Percentiles rank a stretch among this genome's conserved stretches.
Conservation (phyloP, 2,329 filamentous ascomycete genomes). For the Colletotrichum sp. region DNA sequence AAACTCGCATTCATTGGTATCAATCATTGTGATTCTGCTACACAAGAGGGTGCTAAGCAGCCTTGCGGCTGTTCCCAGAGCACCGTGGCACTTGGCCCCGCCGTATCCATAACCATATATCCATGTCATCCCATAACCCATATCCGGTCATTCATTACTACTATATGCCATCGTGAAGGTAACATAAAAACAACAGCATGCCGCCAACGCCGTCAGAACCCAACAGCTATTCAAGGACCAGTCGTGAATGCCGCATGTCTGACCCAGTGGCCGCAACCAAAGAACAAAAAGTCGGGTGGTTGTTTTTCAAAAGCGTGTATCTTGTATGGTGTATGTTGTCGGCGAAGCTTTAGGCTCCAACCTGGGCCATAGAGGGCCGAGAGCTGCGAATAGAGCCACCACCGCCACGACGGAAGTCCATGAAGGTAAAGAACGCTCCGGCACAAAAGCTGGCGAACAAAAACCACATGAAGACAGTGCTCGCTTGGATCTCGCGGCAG, state of each 20-base stretch:
- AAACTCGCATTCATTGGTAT: not conserved
- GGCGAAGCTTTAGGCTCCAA: conserved; percentile 45
- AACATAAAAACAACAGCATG: not conserved
- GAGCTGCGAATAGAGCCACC: conserved; percentile 48
- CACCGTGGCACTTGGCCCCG: not conserved
- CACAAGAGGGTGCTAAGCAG: not conserved
- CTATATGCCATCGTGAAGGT: conserved; percentile 12
- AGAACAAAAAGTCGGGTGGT: not conserved
- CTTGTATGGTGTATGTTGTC: not conserved
- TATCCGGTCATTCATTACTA: conserved; percentile 13
- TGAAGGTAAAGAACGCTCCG: conserved; percentile 60
- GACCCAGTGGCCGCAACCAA: not conserved
- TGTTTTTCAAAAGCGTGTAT: not conserved
- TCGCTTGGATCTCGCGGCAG: conserved; percentile 78
- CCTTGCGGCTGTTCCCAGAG: not conserved
- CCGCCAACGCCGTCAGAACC: conserved; percentile 8
- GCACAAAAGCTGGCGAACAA: conserved; percentile 68
- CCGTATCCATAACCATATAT: conserved; percentile 5
- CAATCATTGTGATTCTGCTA: not conserved
- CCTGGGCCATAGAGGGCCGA: conserved; percentile 62
- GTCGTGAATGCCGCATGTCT: not conserved
- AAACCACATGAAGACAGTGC: conserved; percentile 81
- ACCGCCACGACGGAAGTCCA: conserved; percentile 55
- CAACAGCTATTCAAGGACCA: not conserved
- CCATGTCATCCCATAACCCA: conserved; percentile 9